phyloP scores from a whole-genome alignment of 208 protist species.

The Endotrypanum monterogeii region DNA sequence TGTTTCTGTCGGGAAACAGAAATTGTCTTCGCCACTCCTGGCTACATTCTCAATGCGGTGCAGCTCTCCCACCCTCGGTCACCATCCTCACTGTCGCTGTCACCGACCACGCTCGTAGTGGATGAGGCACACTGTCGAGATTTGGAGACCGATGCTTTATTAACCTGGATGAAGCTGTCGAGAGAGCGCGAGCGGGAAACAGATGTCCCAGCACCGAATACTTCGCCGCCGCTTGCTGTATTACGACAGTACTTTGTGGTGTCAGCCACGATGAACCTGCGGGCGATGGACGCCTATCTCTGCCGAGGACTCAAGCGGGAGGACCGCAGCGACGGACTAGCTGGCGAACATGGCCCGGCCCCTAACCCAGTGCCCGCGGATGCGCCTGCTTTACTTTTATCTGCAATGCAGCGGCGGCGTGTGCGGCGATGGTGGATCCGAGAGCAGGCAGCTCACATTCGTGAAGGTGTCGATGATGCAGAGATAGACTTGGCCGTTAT shows the following conservation, averaged over 20 bases:
- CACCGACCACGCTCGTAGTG: slow-evolving; percentile 71
- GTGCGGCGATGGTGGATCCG: slow-evolving; percentile 25
- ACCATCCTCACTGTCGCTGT: slow-evolving; percentile 13
- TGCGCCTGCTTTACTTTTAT: slow-evolving; percentile 17
- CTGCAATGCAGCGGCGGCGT: slow-evolving; percentile 13
- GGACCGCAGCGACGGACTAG: neutral
- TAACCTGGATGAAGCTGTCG: slow-evolving; percentile 53
- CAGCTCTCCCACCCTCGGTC: slow-evolving; percentile 2
- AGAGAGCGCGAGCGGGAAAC: neutral
- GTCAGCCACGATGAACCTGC: slow-evolving; percentile 66
- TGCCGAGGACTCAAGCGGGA: slow-evolving; percentile 3
- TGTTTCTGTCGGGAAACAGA: slow-evolving; percentile 57
- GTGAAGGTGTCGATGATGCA: neutral
- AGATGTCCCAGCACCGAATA: neutral
- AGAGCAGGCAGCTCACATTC: neutral
- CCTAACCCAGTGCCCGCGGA: neutral
- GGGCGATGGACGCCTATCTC: slow-evolving; percentile 54
- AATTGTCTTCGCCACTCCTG: slow-evolving; percentile 78
- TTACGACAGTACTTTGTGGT: slow-evolving; percentile 70
- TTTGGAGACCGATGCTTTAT: slow-evolving; percentile 68
- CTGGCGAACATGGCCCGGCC: neutral
- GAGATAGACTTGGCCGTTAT: neutral
- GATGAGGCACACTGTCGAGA: slow-evolving; percentile 83
- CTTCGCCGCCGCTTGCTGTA: neutral
- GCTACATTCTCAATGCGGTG: slow-evolving; percentile 64